Evolutionary conservation across 2,329 filamentous ascomycete species (phyloP), one percentile per base, ranked within the genome.

Genomic region (Alternaria viburni): DNA sequence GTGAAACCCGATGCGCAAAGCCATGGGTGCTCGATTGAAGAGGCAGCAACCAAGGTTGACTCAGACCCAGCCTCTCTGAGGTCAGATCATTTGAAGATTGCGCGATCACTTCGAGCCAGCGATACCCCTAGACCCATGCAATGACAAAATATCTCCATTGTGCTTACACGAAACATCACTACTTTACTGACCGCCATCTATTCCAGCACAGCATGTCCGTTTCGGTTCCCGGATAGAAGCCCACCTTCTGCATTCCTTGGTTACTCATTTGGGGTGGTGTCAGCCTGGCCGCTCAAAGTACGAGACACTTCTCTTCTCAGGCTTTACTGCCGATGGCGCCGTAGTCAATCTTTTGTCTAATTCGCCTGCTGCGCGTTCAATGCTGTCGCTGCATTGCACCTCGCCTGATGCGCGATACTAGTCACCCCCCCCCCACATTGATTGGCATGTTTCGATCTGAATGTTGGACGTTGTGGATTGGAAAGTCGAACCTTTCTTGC

Each of bases 101-200:
- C 30, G 30, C 30, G 30, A 36, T n/a, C 6, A 36, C 13, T 36
- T 36, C 13, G 30, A 36, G 30, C 30, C 1, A 7, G 30, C 30
- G 13, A 36, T 36, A 1, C 30, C 0, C 30, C 1, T 2, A n/a
- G 0, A 36, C 2, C 30, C 30, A 36, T 3, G 30, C 13, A 36
- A 15, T 3, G 30, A 36, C 0, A 9, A 13, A 36, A 15, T 0
- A 15, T 36, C 6, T n/a, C 1, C 2, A 0, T 8, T 36, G 30
- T n/a, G 30, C 30, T 36, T 13, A 15, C n/a, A n/a, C 13, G 30
- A 36, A 36, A 15, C 0, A 36, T 3, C 30, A 0, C 13, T n/a
- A n/a, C 30, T 15, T 32, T 32, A 4, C 30, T 32, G 30, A 15
- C 30, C 30, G 30, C 30, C 13, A n/a, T 36, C 13, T 15, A 7